phyloP scores from a whole-genome alignment of 2,329 filamentous ascomycete genomes.

The Tolypocladium capitatum region DNA sequence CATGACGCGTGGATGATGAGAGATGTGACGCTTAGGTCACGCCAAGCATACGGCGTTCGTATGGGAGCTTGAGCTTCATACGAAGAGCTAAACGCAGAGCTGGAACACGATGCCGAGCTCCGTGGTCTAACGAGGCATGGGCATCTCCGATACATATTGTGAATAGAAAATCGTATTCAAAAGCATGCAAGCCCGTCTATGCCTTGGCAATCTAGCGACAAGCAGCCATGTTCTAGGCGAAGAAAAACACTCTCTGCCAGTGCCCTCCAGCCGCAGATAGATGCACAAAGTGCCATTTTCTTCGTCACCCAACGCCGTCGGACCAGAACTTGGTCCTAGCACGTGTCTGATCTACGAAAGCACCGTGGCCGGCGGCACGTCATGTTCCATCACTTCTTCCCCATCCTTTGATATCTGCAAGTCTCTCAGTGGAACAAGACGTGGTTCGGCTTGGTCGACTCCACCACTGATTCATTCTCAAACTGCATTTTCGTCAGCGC shows the following conservation, averaged over 20 bases:
- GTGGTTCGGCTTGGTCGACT: conserved; percentile 18
- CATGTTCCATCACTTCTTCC: neutral
- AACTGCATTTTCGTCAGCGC: conserved; percentile 18
- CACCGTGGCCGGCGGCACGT: neutral
- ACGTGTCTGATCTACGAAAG: neutral
- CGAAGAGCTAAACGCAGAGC: neutral
- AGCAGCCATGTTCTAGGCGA: neutral
- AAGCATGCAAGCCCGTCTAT: neutral
- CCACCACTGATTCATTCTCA: conserved; percentile 25
- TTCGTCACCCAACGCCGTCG: conserved; percentile 1
- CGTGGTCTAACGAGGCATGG: neutral
- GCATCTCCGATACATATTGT: neutral
- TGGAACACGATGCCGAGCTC: neutral
- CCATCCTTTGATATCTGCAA: neutral
- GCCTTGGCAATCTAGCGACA: neutral
- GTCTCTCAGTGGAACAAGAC: conserved; percentile 25
- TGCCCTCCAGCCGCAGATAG: neutral
- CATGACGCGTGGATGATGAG: conserved; percentile 7
- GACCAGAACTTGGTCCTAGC: neutral
- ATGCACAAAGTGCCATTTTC: neutral
- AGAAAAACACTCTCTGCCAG: no score
- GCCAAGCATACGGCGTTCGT: neutral
- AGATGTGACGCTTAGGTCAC: neutral
- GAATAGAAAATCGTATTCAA: neutral
- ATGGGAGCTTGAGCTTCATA: neutral